These are phyloP conservation scores for Xylaria venustula DNA, from an alignment of 495 filamentous ascomycete species.

Conservation along the genomic window DNA sequence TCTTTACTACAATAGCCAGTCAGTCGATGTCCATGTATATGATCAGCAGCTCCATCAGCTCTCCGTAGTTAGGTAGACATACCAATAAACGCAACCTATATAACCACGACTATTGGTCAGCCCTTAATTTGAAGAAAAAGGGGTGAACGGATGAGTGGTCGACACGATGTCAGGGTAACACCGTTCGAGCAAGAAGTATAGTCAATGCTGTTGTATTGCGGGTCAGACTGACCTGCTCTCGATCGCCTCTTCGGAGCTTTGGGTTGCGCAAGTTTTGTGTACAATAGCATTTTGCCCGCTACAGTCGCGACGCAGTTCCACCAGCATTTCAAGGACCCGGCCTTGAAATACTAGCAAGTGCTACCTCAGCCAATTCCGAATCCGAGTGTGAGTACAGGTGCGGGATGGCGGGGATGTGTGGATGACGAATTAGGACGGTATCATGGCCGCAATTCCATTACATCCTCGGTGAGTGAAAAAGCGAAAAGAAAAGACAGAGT, in stretches of 20 bases:
- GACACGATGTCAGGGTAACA: neutral
- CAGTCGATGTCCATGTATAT: constrained; percentile 14
- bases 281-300: constrained; percentile 52
- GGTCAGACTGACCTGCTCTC: constrained; percentile 54
- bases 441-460: neutral
- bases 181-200: neutral
- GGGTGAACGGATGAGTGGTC: neutral
- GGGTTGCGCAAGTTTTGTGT: constrained; percentile 55
- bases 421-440: neutral
- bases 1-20: constrained; percentile 42
- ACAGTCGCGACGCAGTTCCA: constrained; percentile 3
- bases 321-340: constrained; percentile 4
- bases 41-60: neutral
- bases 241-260: constrained; percentile 62
- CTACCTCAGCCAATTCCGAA: neutral
- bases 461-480: neutral
- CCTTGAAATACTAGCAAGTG: neutral
- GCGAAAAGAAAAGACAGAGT: neutral
- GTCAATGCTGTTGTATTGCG: neutral
- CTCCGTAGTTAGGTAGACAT: constrained; percentile 27
- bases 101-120: constrained; percentile 17
- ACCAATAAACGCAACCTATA: constrained; percentile 60
- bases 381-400: neutral
- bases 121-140: neutral
- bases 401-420: neutral